Percentiles rank a stretch among this genome's conserved stretches.
Conservation (phyloP, 1,284 basidiomycete species). For the Puccinia hordei region DNA sequence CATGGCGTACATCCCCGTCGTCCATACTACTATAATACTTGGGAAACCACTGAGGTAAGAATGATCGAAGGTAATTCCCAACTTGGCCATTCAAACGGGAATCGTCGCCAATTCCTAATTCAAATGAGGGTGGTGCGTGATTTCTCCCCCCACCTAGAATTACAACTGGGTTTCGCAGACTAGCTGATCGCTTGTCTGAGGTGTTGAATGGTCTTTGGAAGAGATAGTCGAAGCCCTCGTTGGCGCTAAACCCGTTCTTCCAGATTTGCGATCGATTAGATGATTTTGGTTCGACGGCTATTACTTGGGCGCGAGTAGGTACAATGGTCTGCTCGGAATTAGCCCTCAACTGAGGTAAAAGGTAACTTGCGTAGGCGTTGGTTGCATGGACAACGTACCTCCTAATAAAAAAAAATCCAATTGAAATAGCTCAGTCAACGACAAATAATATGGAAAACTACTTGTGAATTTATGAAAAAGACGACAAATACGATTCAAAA, state of each 20-base stretch:
- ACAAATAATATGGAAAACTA: background rate
- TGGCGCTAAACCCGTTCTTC: slow-evolving; percentile 53
- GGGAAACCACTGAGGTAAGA: slow-evolving; percentile 68
- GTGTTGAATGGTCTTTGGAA: slow-evolving; percentile 67
- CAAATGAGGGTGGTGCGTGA: slow-evolving; percentile 61
- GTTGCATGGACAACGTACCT: slow-evolving; percentile 74
- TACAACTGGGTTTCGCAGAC: slow-evolving; percentile 67
- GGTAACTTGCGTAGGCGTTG: slow-evolving; percentile 73
- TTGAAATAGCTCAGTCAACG: background rate
- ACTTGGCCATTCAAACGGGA: slow-evolving; percentile 64
- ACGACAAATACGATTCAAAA: slow-evolving; percentile 38
- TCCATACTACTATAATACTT: slow-evolving; percentile 63
- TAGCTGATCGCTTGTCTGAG: slow-evolving; percentile 54
- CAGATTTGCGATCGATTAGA: slow-evolving; percentile 43
- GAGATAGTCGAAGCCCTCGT: slow-evolving; percentile 71
- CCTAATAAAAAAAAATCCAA: slow-evolving; percentile 58
- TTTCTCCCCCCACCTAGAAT: slow-evolving; percentile 75
- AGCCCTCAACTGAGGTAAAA: slow-evolving; percentile 67
- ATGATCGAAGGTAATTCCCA: slow-evolving; percentile 64
- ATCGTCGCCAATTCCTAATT: slow-evolving; percentile 69
- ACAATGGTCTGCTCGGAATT: slow-evolving; percentile 65
- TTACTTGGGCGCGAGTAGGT: slow-evolving; percentile 73
- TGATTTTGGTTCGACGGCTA: slow-evolving; percentile 67
- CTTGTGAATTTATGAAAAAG: background rate
- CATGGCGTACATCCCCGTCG: slow-evolving; percentile 64